phyloP scores from a whole-genome alignment of 148 eudicot genomes.

The Heliosperma pusillum region DNA sequence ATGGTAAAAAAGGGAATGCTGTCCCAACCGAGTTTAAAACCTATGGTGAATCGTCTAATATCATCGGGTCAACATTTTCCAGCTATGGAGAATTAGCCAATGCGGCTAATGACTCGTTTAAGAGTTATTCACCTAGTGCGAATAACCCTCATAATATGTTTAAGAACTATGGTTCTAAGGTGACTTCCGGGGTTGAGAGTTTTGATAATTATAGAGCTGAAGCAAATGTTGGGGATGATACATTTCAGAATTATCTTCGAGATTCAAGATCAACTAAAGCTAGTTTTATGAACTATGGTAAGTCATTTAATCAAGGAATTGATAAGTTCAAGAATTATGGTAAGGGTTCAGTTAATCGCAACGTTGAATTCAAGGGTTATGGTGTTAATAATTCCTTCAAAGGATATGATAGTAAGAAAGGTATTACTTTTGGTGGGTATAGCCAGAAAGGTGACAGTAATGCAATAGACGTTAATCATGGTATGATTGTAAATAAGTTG shows the following conservation, averaged over 20 bases:
- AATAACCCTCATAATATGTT: conserved; percentile 72
- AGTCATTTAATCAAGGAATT: conserved; percentile 58
- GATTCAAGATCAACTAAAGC: conserved; percentile 47
- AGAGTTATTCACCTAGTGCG: conserved; percentile 43
- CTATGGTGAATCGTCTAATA: conserved; percentile 59
- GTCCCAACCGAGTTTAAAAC: conserved; percentile 45
- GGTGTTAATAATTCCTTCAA: conserved; percentile 72
- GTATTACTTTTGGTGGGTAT: conserved; percentile 56
- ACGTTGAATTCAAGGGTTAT: conserved; percentile 49
- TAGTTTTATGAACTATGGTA: conserved; percentile 64
- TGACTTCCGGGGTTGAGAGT: conserved; percentile 47
- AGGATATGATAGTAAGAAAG: conserved; percentile 58
- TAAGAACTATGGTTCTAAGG: conserved; percentile 54
- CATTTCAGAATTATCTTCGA: conserved; percentile 55
- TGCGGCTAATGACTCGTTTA: conserved; percentile 65
- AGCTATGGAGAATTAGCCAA: conserved; percentile 67
- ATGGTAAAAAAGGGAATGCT: conserved; percentile 65
- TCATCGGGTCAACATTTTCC: conserved; percentile 54
- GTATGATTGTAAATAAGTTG: conserved; percentile 30
- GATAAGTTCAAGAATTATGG: conserved; percentile 74
- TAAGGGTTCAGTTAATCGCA: conserved; percentile 41
- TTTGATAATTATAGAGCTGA: conserved; percentile 60
- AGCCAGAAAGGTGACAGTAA: conserved; percentile 13
- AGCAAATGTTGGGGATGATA: conserved; percentile 66
- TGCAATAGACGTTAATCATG: conserved; percentile 5